Evolutionary conservation across 345 rosid species (phyloP).

Genomic region (Crucihimalaya himalaica): DNA sequence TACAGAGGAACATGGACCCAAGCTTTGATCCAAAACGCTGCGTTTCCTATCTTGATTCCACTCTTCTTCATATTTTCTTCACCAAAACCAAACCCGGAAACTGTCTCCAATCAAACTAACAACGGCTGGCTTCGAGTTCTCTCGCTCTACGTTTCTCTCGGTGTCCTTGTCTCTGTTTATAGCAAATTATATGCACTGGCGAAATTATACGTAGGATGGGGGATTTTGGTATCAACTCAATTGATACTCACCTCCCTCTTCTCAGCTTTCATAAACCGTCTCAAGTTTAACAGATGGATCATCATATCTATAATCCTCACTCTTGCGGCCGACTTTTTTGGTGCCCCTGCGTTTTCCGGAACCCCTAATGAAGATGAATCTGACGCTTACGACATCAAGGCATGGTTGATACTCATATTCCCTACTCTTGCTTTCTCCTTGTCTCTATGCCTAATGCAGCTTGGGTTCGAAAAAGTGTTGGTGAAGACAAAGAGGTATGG

Average conservation of each 20-base stretch:
- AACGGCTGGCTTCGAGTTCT: constrained; percentile 19
- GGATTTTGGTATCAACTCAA: constrained; percentile 50
- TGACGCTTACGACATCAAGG: constrained; percentile 23
- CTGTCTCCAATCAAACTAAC: not conserved
- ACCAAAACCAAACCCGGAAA: constrained; percentile 14
- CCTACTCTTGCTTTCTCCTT: constrained; percentile 40
- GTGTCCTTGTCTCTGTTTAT: constrained; percentile 43
- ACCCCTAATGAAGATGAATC: constrained; percentile 36
- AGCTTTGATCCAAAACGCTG: constrained; percentile 40
- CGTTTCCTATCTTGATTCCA: constrained; percentile 37
- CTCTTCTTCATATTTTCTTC: constrained; percentile 32
- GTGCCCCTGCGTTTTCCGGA: constrained; percentile 33
- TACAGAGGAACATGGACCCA: constrained; percentile 44
- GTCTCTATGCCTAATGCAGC: constrained; percentile 34
- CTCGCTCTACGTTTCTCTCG: constrained; percentile 40
- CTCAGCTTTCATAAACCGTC: constrained; percentile 50
- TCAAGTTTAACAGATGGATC: constrained; percentile 51
- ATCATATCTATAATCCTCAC: constrained; percentile 44
- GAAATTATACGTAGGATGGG: constrained; percentile 43
- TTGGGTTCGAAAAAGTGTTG: constrained; percentile 35
- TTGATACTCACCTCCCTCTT: constrained; percentile 48
- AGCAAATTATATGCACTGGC: constrained; percentile 41
- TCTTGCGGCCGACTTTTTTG: constrained; percentile 21
- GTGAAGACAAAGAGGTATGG: constrained; percentile 32
- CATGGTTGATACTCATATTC: constrained; percentile 37